These are phyloP conservation scores for Fagus sylvatica DNA, from an alignment of 306 rosid genomes.

Conservation along the genomic window DNA sequence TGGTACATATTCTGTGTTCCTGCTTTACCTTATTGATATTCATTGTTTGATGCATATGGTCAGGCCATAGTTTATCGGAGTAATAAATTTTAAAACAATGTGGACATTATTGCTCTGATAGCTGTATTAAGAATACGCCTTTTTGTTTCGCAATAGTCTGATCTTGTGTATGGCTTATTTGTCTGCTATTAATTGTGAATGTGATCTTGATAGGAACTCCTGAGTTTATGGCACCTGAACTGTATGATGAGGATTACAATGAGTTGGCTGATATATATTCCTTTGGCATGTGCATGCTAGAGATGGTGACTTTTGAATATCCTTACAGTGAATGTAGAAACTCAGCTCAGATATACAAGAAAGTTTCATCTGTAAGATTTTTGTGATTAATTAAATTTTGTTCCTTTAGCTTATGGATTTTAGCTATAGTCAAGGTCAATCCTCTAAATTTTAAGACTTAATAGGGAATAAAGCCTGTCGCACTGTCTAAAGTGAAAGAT, in stretches of 20 bases:
- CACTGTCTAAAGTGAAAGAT: constrained; percentile 69
- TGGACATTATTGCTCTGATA: no score
- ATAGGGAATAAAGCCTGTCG: constrained; percentile 88
- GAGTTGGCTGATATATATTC: constrained; percentile 88
- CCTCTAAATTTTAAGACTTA: no score
- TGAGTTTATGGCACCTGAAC: constrained; percentile 99
- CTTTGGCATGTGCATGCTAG: constrained; percentile 91
- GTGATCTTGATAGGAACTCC: constrained; percentile 65
- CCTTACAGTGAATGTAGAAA: constrained; percentile 89
- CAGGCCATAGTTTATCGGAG: no score
- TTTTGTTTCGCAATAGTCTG: not conserved
- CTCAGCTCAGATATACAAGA: constrained; percentile 91
- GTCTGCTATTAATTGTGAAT: no score
- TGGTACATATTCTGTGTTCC: constrained; percentile 44
- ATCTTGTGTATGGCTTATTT: no score
- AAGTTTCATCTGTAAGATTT: constrained; percentile 74
- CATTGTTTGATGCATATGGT: no score
- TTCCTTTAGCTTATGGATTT: not conserved
- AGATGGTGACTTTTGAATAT: constrained; percentile 94
- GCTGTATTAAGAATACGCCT: not conserved
- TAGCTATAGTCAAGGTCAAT: no score
- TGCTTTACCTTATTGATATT: constrained; percentile 17
- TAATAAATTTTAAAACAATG: no score
- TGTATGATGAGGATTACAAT: constrained; percentile 89
- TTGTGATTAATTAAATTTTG: constrained; percentile 16